Evolutionary conservation across 371 early-diverging fungal species (phyloP).

Genomic region (Lichtheimia corymbifera): DNA sequence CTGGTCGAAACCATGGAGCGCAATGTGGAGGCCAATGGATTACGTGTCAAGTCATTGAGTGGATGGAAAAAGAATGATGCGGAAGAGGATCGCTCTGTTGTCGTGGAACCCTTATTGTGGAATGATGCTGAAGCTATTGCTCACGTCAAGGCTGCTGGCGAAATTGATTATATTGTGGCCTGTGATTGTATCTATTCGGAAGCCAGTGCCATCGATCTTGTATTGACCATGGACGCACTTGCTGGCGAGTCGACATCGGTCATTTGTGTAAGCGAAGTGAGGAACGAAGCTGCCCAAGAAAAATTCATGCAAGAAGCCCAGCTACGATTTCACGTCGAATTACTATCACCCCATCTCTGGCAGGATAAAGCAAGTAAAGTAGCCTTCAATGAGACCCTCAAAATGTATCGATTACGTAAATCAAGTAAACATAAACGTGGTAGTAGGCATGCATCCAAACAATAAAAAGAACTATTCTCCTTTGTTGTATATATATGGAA

Average conservation of each 20-base stretch:
- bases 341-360: constrained; percentile 45
- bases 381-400: constrained; percentile 48
- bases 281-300: constrained; percentile 56
- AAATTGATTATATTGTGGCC: constrained; percentile 53
- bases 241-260: constrained; percentile 36
- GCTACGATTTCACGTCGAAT: constrained; percentile 35
- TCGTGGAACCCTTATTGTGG: constrained; percentile 50
- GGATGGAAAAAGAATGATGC: constrained; percentile 40
- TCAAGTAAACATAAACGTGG: not conserved
- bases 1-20: constrained; percentile 42
- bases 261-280: constrained; percentile 53
- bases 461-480: too few species aligned
- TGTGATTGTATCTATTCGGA: constrained; percentile 62
- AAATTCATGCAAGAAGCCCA: constrained; percentile 45
- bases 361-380: constrained; percentile 38
- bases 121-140: constrained; percentile 37
- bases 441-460: too few species aligned
- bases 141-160: constrained; percentile 27
- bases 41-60: constrained; percentile 32
- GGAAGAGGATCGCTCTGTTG: constrained; percentile 20
- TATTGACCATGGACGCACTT: constrained; percentile 44
- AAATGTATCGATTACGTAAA: constrained; percentile 42
- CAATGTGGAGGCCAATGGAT: constrained; percentile 47
- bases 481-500: not conserved
- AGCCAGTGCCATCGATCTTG: constrained; percentile 51